Conservation (phyloP, 108 stramenopile species). For the Pelagomonas calceolata region DNA sequence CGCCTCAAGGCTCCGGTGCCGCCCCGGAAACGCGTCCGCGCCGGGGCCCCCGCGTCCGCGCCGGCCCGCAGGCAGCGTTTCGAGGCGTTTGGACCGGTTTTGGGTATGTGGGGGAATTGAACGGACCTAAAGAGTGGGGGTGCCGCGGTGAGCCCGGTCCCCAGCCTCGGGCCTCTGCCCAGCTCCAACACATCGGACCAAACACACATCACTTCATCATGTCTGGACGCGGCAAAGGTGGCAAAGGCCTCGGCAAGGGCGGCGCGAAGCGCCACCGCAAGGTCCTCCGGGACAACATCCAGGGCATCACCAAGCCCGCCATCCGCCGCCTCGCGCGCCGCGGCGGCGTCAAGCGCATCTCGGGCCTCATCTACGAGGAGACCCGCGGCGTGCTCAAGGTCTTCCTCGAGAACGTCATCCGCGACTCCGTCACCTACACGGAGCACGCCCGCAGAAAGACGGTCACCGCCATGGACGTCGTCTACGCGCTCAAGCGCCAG, state of each 20-base stretch:
- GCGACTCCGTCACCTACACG: slow-evolving; percentile 28
- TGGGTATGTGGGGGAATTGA: too few relatives aligned
- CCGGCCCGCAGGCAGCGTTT: too few relatives aligned
- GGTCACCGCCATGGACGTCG: slow-evolving; percentile 38
- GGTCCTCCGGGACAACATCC: slow-evolving; percentile 70
- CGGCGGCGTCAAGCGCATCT: slow-evolving; percentile 47
- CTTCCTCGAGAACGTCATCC: slow-evolving; percentile 49
- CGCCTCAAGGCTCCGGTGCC: too few relatives aligned
- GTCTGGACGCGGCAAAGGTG: slow-evolving; percentile 70
- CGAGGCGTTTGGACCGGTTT: too few relatives aligned
- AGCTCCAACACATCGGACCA: too few relatives aligned
- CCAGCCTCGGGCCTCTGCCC: too few relatives aligned
- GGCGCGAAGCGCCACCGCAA: slow-evolving; percentile 96
- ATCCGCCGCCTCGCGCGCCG: slow-evolving; percentile 53
- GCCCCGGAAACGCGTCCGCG: too few relatives aligned
- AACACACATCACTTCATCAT: too few relatives aligned
- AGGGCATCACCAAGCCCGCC: slow-evolving; percentile 53
- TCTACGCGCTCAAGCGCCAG: slow-evolving; percentile 43
- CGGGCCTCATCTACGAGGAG: slow-evolving; percentile 54
- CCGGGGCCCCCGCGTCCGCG: too few relatives aligned
- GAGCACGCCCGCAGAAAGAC: slow-evolving; percentile 29
- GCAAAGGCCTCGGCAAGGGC: slow-evolving; percentile 79
- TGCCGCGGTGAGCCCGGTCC: too few relatives aligned
- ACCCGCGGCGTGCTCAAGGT: slow-evolving; percentile 53
- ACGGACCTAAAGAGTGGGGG: too few relatives aligned